Percentiles rank a stretch among this genome's conserved stretches.
phyloP scores from a whole-genome alignment of 192 early-diverging fungal genomes.

The Rhizophlyctis rosea region DNA sequence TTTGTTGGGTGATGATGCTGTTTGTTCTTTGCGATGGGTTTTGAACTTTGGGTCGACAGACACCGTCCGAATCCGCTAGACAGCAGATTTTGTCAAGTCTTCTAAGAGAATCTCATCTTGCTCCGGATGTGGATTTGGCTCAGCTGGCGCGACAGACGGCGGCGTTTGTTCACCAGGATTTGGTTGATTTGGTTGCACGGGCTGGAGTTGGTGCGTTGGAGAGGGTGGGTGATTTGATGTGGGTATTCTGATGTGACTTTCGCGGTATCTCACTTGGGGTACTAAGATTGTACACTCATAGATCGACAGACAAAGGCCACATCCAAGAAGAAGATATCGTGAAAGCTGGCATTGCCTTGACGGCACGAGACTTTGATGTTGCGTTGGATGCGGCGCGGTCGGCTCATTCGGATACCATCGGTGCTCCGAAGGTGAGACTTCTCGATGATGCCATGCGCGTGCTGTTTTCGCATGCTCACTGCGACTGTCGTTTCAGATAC shows the following conservation, averaged over 20 bases:
- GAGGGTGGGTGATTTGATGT: constrained; percentile 10
- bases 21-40: constrained; percentile 3
- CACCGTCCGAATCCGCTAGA: constrained; percentile 36
- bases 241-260: constrained; percentile 16
- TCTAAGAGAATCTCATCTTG: constrained; percentile 50
- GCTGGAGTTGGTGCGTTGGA: constrained; percentile 39
- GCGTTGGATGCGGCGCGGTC: constrained; percentile 77
- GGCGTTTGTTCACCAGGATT: constrained; percentile 81
- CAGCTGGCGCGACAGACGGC: constrained; percentile 88
- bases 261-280: no score
- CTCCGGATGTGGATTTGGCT: constrained; percentile 73
- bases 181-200: constrained; percentile 71
- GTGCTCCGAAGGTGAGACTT: constrained; percentile 75
- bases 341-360: constrained; percentile 70
- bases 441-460: background rate
- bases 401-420: constrained; percentile 86
- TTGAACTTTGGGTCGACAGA: constrained; percentile 28
- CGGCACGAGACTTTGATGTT: constrained; percentile 73
- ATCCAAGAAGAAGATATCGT: constrained; percentile 51
- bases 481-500: constrained; percentile 64
- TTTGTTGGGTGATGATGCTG: constrained; percentile 7
- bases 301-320: constrained; percentile 33
- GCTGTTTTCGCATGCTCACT: background rate
- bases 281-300: background rate
- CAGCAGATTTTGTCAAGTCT: constrained; percentile 51